Evolutionary conservation across 2,329 filamentous ascomycete species (phyloP), one percentile per base, ranked within the genome.

Genomic region (Amylocarpus encephaloides): DNA sequence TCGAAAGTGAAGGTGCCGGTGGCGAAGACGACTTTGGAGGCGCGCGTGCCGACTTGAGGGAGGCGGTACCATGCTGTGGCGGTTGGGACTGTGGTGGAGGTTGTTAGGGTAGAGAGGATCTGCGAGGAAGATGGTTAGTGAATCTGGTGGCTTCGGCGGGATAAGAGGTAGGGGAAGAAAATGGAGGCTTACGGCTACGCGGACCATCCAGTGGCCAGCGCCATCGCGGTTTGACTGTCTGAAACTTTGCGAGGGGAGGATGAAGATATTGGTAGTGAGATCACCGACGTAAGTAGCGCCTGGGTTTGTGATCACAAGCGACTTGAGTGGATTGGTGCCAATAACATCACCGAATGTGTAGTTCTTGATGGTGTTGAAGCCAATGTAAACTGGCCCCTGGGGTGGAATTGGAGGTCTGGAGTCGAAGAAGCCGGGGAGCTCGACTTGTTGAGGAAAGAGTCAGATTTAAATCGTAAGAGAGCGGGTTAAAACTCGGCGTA

Each of bases 231-330:
- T 29, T 19, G n/a, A 16, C 41, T 19, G 38, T 22, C 40, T 30
- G 26, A 29, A 54, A 33, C 50, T 54, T 19, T 45, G 33, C 2
- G 54, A 55, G 6, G 53, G 52, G 9, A 56, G 13, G 29, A 59
- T 36, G 48, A 59, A 59, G 30, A 59, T 38, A 13, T 55, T 55
- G 5, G 44, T 39, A 36, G 57, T 55, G 42, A 57, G 55, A 1
- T 48, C 26, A 46, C 47, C 52, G 7, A 16, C 49, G 26, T 53
- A 58, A 6, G 12, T 29, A 1, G 38, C 38, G 6, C 38, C 38
- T 15, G 46, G 19, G 2, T 40, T 42, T 22, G 51, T 34, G 38
- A 57, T 39, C 6, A 12, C 51, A 29, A 59, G 36, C 2, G 51
- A 49, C 10, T 41, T 57, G 6, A 52, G 43, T 3, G 9, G 38